Base-by-base conservation (phyloP, 768 basidiomycete genomes). In the Suillus paluster region DNA sequence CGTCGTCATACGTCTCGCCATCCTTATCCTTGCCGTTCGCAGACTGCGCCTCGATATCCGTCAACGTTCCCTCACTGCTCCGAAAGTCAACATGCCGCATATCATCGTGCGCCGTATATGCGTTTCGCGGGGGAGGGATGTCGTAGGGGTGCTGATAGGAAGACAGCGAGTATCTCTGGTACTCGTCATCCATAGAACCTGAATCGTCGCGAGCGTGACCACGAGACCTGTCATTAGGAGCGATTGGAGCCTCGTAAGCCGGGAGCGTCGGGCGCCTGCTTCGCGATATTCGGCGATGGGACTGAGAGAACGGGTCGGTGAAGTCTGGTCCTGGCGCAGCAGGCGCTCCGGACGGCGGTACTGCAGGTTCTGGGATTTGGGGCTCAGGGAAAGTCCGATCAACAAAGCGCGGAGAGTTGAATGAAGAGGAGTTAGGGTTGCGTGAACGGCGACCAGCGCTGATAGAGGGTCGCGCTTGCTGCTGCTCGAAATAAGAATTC, bases 91-190 rank as follows among this genome's bases (percentile, higher is more conserved):
- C 82, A 53, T 70, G 50, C 12, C 60, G 68, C 1, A 55, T 33
- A 23, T 21, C 58, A 6, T 34, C 57, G 12, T 59, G 71, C 68
- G 48, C 57, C 48, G 74, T 60, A 63, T 84, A 83, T 4, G 77
- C 79, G 59, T 75, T 72, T 42, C 75, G 70, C 3, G 88, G 89
- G 2, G 86, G 79, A 19, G 75, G 76, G 45, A 90, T 87, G 50
- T 87, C 85, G 64, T 87, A 82, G 11, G 87, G 86, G 63, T 89
- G 86, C 54, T 80, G 75, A 73, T 86, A 84, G 4, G 86, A 85
- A 19, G 85, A 83, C 49, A 86, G 70, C 1, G 84, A 79, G 60
- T 78, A 84, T 68, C 75, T 80, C 63, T 75, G 71, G 58, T 80
- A 69, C n/a, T 70, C 60, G 25, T 77, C 73, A 30, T 70, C 60